Evolutionary conservation across 2,329 filamentous ascomycete species (phyloP), one percentile per base, ranked within the genome.

Genomic region (Penicillium corylophilum): DNA sequence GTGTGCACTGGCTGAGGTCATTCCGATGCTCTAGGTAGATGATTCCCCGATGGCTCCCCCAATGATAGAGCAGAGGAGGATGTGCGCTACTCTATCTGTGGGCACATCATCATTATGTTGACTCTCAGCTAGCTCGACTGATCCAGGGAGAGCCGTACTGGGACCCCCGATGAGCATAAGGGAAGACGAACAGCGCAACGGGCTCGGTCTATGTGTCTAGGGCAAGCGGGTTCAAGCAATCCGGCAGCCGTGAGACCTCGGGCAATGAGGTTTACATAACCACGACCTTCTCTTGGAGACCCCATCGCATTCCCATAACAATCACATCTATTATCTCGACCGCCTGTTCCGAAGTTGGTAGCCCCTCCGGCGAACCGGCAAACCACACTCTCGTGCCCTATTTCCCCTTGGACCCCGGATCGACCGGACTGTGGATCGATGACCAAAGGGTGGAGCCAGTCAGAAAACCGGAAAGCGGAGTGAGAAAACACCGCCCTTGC

Each of bases 1-100:
- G 54, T 51, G 31, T 12, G 41, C 35, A 44, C 20, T n/a, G n/a
- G 22, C 29, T 63, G 61, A 62, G 59, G 59, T 63, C 59, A 63
- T 63, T 44, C 42, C 54, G 48, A 55, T 62, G 53, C 29, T 43
- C 26, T 36, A 35, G 44, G 16, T 23, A 47, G 44, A 38, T 38
- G 23, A 10, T 47, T 13, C 46, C 23, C 23, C 18, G 26, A 38
- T 38, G 9, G 18, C 35, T 38, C 35, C 35, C 18, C 35, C 35
- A 38, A 38, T 38, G 35, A 36, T 12, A 8, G 8, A 20, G 18
- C 35, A 20, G 35, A 38, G 18, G n/a, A 12, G 9, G 16, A 31
- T 31, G 33, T 29, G 33, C 38, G 8, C 16, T 18, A 22, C 4
- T 26, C 16, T n/a, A 18, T 10, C 16, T 20, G 33, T 4, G 41